Evolutionary conservation across 768 basidiomycete species (phyloP), one percentile per base, ranked within the genome.

Genomic region (Russula virescens): DNA sequence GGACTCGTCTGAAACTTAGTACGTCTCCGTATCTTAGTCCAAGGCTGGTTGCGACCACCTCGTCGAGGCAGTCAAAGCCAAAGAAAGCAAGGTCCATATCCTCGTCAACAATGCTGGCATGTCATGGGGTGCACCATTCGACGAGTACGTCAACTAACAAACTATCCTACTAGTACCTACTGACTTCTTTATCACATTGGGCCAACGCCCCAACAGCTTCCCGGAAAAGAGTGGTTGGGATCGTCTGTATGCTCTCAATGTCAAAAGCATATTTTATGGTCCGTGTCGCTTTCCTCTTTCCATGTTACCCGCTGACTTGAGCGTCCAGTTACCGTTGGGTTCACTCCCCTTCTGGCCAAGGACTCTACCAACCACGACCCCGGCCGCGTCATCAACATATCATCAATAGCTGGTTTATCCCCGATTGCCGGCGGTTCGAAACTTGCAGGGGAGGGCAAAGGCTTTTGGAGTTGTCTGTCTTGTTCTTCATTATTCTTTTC

Each of bases 221-320:
- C 89, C 90, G 0, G 91, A 93, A 73, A 84, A 84, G 67, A 85
- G 85, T 66, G 91, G 92, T 1, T 94, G 92, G 92, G 91, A 94
- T 66, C 85, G 87, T 40, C 78, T 94, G 43, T 81, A 93, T 71
- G 82, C 83, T 23, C 83, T 93, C 42, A 94, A 94, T 69, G 90
- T 94, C 55, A 94, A 94, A 76, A 84, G 85, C 62, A 78, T 89
- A 47, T 94, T 90, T 68, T 94, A 92, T 75, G 78, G 89, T 91
- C 64, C 63, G 86, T 55, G 42, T 23, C 21, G 28, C 43, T 58
- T 21, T 57, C 34, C 13, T 43, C 57, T 35, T n/a, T 35, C 52
- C 9, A 61, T 53, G 16, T 26, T 34, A 38, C 11, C 18, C 35
- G 21, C 23, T 60, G 35, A 60, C 35, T 10, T 10, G 23, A 43